Conservation (phyloP, 1,139 yeast genomes). For the Candida smagusa region DNA sequence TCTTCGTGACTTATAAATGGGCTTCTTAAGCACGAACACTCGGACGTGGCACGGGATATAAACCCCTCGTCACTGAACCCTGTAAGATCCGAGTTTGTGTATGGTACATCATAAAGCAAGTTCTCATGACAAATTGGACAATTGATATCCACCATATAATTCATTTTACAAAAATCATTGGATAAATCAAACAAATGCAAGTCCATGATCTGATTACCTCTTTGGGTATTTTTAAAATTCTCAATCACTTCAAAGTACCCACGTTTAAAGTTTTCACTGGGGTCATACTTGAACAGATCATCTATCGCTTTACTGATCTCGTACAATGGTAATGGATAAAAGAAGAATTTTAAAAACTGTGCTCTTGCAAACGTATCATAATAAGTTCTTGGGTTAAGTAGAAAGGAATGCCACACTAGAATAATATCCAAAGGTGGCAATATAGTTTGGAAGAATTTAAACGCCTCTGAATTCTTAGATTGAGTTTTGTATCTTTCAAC, state of each 20-base stretch:
- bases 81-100: constrained; percentile 11
- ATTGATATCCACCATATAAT: constrained; percentile 5
- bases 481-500: neutral
- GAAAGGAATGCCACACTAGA: constrained; percentile 36
- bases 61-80: constrained; percentile 22
- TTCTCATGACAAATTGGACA: constrained; percentile 20
- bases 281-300: constrained; percentile 15
- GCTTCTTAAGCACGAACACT: neutral
- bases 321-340: constrained; percentile 24
- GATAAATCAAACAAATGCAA: neutral
- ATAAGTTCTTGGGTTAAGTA: constrained; percentile 22
- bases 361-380: constrained; percentile 25
- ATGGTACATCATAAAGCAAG: constrained; percentile 12
- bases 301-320: constrained; percentile 16
- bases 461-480: neutral
- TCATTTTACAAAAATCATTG: constrained; percentile 1
- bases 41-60: too few relatives aligned
- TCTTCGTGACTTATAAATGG: constrained; percentile 11
- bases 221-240: neutral
- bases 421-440: constrained; percentile 33
- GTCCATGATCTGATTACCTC: neutral
- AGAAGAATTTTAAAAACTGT: constrained; percentile 17
- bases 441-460: neutral
- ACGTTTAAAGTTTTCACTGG: neutral
- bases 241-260: constrained; percentile 1